A percentile compares a stretch with the other conserved stretches of the same genome.
Evolutionary conservation across 129 eudicot species (phyloP).

Genomic region (Flaveria bidentis): DNA sequence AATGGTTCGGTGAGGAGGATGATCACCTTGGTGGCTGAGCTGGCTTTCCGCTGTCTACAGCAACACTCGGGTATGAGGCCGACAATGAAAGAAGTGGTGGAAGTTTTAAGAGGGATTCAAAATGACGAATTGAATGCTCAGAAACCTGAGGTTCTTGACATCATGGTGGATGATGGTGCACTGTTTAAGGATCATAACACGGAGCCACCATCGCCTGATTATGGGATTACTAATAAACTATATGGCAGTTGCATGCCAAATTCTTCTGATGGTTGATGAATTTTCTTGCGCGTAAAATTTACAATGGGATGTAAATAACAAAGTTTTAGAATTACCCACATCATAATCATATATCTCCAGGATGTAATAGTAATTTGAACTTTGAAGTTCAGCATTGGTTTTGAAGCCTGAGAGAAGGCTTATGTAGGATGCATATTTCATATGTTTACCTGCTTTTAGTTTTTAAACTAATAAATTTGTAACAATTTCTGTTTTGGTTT

Average conservation of each 20-base stretch:
- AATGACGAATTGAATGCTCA: conserved; percentile 46
- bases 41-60: conserved; percentile 84
- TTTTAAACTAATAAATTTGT: conserved; percentile 7
- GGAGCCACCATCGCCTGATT: conserved; percentile 62
- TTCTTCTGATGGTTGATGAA: conserved; percentile 36
- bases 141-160: conserved; percentile 59
- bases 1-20: conserved; percentile 55
- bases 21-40: conserved; percentile 67
- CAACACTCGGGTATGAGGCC: conserved; percentile 86
- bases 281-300: conserved; percentile 1
- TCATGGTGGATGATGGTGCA: conserved; percentile 54
- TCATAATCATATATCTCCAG: conserved; percentile 7
- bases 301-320: conserved; percentile 41
- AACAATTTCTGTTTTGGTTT: not conserved
- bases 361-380: conserved; percentile 1
- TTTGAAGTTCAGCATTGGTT: not conserved
- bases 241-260: conserved; percentile 40
- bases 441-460: not conserved
- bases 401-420: not conserved
- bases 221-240: conserved; percentile 48
- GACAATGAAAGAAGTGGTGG: conserved; percentile 74
- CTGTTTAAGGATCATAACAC: conserved; percentile 41
- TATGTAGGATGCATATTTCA: conserved; percentile 9
- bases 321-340: conserved; percentile 17
- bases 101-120: conserved; percentile 54